Evolutionary conservation across 75 land plant genomes (phyloP).

Genomic region (Cupressus sempervirens): DNA sequence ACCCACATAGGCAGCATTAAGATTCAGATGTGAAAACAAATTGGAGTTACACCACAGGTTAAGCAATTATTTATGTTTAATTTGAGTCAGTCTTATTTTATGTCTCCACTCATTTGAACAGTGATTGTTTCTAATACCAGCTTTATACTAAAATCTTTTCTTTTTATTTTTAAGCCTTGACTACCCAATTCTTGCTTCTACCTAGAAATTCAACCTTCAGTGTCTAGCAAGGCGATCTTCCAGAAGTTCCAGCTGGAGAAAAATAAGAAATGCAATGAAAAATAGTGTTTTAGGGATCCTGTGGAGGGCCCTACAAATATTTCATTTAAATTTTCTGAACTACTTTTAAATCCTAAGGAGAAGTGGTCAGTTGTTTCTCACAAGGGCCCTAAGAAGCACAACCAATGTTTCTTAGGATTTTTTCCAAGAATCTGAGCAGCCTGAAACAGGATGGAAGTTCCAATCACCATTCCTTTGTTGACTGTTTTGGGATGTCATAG

Average conservation of each 20-base stretch:
- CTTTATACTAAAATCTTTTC: not conserved
- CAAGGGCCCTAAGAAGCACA: too few species aligned
- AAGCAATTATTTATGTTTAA: not conserved
- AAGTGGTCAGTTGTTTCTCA: too few species aligned
- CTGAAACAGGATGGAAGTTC: not conserved
- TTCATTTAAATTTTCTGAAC: too few species aligned
- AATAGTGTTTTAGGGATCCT: too few species aligned
- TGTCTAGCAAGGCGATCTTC: not conserved
- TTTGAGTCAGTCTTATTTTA: not conserved
- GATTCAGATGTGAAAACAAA: not conserved
- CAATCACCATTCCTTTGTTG: not conserved
- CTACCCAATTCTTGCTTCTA: not conserved
- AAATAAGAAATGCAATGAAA: not conserved
- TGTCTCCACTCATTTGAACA: not conserved
- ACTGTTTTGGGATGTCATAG: not conserved
- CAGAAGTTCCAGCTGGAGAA: not conserved
- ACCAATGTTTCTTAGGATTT: too few species aligned
- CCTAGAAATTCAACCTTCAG: not conserved
- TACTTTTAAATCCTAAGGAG: too few species aligned
- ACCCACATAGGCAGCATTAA: not conserved
- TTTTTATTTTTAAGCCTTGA: not conserved
- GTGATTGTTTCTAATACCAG: not conserved
- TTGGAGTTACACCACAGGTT: not conserved
- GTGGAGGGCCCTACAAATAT: too few species aligned
- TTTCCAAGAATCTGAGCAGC: not conserved